A percentile compares a stretch with the other conserved stretches of the same genome.
Conservation (phyloP, 371 early-diverging fungal species). For the Mucor piriformis region DNA sequence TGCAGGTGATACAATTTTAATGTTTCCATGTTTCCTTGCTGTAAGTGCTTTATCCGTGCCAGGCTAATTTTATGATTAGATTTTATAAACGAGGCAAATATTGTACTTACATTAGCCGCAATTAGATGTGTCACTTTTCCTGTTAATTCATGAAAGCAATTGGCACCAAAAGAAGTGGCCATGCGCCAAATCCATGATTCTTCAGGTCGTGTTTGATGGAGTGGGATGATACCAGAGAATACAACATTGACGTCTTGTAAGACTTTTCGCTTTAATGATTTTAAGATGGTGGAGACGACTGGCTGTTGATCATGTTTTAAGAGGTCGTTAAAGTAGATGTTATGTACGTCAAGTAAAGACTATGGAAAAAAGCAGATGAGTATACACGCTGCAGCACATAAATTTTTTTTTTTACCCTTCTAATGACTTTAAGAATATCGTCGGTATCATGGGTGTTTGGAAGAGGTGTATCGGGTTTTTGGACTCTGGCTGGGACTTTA, state of each 20-base stretch:
- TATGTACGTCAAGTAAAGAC: background rate
- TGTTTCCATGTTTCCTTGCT: constrained; percentile 42
- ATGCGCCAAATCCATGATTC: constrained; percentile 70
- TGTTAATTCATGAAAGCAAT: constrained; percentile 57
- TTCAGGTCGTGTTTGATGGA: constrained; percentile 38
- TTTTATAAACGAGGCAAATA: background rate
- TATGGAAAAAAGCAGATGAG: background rate
- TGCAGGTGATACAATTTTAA: constrained; percentile 59
- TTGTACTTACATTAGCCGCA: constrained; percentile 68
- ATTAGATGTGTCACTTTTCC: constrained; percentile 75
- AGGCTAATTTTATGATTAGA: constrained; percentile 26
- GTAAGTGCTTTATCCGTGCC: constrained; percentile 65
- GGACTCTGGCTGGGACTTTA: background rate
- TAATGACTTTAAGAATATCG: background rate
- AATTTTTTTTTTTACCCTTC: background rate
- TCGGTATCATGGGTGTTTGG: background rate
- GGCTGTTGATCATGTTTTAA: background rate
- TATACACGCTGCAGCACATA: too few species aligned
- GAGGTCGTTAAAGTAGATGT: background rate
- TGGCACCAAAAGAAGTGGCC: constrained; percentile 72
- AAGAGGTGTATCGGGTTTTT: background rate
- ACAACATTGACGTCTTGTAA: constrained; percentile 50
- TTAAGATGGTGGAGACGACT: background rate
- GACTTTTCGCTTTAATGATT: constrained; percentile 40
- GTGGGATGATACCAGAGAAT: constrained; percentile 65